Percentiles rank a stretch among this genome's conserved stretches.
These are phyloP conservation scores for Arxiozyma slooffiae DNA, from an alignment of 1,139 yeast species.

Conservation along the genomic window DNA sequence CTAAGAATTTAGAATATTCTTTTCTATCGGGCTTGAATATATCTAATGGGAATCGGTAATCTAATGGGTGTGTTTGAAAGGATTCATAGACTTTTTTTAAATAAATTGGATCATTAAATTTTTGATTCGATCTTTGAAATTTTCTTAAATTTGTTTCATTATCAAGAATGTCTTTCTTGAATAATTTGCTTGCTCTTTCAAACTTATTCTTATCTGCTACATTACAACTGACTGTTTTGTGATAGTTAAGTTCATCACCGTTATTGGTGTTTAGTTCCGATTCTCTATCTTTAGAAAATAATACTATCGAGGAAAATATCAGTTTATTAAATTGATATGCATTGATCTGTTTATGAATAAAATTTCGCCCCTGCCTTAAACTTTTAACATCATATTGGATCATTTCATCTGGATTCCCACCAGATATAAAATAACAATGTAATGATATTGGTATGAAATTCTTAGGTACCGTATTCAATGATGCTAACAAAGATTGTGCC, in stretches of 20 bases:
- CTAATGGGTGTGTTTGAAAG: constrained; percentile 33
- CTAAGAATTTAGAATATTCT: constrained; percentile 15
- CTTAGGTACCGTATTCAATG: constrained; percentile 39
- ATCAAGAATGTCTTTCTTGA: constrained; percentile 25
- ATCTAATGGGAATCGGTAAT: constrained; percentile 39
- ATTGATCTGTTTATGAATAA: constrained; percentile 48
- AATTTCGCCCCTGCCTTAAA: constrained; percentile 53
- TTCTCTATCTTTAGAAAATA: constrained; percentile 27
- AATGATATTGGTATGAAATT: constrained; percentile 41
- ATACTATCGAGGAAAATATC: constrained; percentile 45
- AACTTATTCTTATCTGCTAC: background rate
- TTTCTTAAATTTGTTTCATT: constrained; percentile 2
- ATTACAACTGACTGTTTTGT: background rate
- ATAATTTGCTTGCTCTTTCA: constrained; percentile 15
- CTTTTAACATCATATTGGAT: constrained; percentile 51
- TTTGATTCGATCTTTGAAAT: constrained; percentile 1
- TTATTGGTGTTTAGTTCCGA: background rate
- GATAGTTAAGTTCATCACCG: background rate
- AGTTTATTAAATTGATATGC: constrained; percentile 46
- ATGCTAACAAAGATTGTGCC: constrained; percentile 63
- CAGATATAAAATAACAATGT: constrained; percentile 42
- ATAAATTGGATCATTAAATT: background rate
- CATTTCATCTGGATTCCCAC: constrained; percentile 42
- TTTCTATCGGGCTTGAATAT: constrained; percentile 25
- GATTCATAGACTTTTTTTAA: constrained; percentile 16